Evolutionary conservation across 805 yeast genomes (phyloP), one percentile per base, ranked within the genome.

Genomic region (Middelhovenomyces tepae): DNA sequence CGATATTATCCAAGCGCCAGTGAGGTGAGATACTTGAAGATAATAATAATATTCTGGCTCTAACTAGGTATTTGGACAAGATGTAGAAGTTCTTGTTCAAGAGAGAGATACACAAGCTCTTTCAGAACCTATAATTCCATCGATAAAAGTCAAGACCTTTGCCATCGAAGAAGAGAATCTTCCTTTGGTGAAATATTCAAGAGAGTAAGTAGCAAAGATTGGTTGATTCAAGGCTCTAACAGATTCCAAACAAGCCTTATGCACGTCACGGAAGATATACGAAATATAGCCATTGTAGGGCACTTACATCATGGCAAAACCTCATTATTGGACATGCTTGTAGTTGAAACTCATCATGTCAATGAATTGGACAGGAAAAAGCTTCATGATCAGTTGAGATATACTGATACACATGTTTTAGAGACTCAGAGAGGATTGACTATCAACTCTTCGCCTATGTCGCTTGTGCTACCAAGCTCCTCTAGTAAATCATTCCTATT

Each of bases 251-350:
- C 64, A 14, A 60, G 67, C 4, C 44, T 72, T 30, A 48, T 74
- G 44, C 40, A 45, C 7, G 45, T 72, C 1, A 85, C 94, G 0
- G 74, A 73, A 9, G 74, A 78, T 43, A 65, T 78, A 6, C 66
- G 94, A 30, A 87, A 81, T 53, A 59, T 87, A 11, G 80, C 87
- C 0, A 44, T 91, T 1, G 73, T 77, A n/a, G 98, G 98, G 0
- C 72, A 75, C 27, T 51, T 81, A 1, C 82, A 83, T 45, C 75
- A 84, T 4, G 99, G 99, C 1, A 91, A 91, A 57, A 82, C 97
- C 0, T 65, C 84, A 0, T 57, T 87, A 1, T 44, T 83, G 2
- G 95, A 89, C 50, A 53, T 69, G 54, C 54, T 89, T 16, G 72
- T 85, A 0, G 43, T 60, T 2, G 75, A 78, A 36, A 75, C 94